Evolutionary conservation across 2,329 filamentous ascomycete species (phyloP).

Genomic region (Seiridium cupressi): DNA sequence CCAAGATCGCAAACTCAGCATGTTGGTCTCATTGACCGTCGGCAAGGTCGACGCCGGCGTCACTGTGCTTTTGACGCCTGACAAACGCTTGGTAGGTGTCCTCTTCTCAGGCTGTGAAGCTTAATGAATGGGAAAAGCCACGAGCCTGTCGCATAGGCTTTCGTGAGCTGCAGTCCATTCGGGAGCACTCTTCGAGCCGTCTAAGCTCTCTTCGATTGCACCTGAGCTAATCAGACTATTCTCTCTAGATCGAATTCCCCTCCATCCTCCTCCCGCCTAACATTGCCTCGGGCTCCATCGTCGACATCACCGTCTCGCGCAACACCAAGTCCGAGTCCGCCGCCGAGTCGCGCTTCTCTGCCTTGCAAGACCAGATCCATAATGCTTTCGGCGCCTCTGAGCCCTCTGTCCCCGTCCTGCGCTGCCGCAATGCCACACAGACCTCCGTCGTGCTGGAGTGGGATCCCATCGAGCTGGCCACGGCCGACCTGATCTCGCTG

Average conservation of each 20-base stretch:
- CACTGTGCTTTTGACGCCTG: constrained; percentile 91
- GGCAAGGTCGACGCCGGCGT: constrained; percentile 99
- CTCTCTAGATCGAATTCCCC: constrained; percentile 87
- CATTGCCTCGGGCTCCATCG: constrained; percentile 93
- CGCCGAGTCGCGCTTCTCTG: constrained; percentile 72
- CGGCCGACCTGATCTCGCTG: constrained; percentile 84
- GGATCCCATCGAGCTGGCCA: constrained; percentile 92
- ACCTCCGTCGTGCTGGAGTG: constrained; percentile 98
- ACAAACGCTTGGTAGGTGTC: constrained; percentile 83
- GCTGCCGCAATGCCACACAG: constrained; percentile 95
- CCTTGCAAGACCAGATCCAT: constrained; percentile 87
- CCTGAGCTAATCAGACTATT: constrained; percentile 16
- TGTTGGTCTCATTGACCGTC: constrained; percentile 97
- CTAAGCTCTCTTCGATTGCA: constrained; percentile 16
- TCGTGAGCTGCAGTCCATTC: not conserved
- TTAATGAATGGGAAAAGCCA: too few relatives aligned
- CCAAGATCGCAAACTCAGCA: constrained; percentile 39
- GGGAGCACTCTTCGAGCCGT: not conserved
- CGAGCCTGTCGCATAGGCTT: constrained; percentile 11
- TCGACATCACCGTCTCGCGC: constrained; percentile 92
- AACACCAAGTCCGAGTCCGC: constrained; percentile 77
- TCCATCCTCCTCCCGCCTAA: constrained; percentile 94
- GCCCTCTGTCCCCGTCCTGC: constrained; percentile 74
- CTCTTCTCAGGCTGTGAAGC: not conserved
- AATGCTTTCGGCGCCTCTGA: constrained; percentile 79